Evolutionary conservation across 2,329 filamentous ascomycete species (phyloP).

Genomic region (Grosmannia penicillata): DNA sequence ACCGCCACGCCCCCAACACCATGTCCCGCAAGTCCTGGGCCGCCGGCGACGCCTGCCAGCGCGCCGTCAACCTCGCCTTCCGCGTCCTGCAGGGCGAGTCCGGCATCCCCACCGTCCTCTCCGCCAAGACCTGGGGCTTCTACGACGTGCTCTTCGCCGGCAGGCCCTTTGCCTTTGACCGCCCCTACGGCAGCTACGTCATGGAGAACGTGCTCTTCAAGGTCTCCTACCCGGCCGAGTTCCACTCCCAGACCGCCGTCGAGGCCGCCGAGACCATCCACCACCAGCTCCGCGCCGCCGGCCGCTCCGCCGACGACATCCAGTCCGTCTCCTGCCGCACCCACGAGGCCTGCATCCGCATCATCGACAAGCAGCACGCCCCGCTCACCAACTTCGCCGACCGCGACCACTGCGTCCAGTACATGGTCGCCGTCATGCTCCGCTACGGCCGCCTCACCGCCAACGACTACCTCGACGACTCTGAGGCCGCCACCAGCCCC

Average conservation of each 20-base stretch:
- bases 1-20: conserved; percentile 95
- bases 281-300: conserved; percentile 65
- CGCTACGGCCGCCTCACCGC: conserved; percentile 88
- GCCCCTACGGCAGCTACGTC: conserved; percentile 92
- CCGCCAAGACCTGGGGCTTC: conserved; percentile 90
- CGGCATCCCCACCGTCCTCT: conserved; percentile 83
- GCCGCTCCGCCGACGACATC: conserved; percentile 89
- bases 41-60: conserved; percentile 93
- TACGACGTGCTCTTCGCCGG: conserved; percentile 97
- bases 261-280: conserved; percentile 86
- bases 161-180: conserved; percentile 91
- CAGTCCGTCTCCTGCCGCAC: conserved; percentile 87
- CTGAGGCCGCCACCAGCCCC: conserved; percentile 78
- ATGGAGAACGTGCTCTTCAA: conserved; percentile 99
- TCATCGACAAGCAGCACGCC: conserved; percentile 87
- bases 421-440: conserved; percentile 97
- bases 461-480: conserved; percentile 82
- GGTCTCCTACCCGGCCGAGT: conserved; percentile 75
- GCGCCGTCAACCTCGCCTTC: conserved; percentile 78
- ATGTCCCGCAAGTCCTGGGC: conserved; percentile 99
- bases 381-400: conserved; percentile 99
- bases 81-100: conserved; percentile 87
- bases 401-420: conserved; percentile 98
- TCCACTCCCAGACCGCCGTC: conserved; percentile 96
- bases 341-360: conserved; percentile 95